These are phyloP conservation scores for Candida patagonica DNA, from an alignment of 805 yeast genomes.

Conservation along the genomic window DNA sequence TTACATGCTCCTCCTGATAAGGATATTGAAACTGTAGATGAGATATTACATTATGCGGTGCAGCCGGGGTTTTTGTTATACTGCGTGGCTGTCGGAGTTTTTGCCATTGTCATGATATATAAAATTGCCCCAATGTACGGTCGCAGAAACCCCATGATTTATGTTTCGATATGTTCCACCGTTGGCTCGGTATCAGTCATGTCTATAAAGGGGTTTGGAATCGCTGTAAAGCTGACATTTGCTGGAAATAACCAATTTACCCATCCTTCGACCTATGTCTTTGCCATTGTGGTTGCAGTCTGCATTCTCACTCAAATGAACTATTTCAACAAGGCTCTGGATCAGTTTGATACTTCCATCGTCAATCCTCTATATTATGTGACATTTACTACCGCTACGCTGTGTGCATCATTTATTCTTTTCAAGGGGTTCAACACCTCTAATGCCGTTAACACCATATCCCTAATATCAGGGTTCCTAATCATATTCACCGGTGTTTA, in stretches of 20 bases:
- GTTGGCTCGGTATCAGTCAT: slow-evolving; percentile 89
- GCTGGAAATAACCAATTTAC: slow-evolving; percentile 82
- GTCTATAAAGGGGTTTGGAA: slow-evolving; percentile 89
- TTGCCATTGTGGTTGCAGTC: slow-evolving; percentile 63
- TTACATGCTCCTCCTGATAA: slow-evolving; percentile 93
- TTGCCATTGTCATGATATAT: slow-evolving; percentile 71
- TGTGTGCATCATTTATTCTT: slow-evolving; percentile 75
- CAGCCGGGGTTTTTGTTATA: slow-evolving; percentile 65
- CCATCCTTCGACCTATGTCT: slow-evolving; percentile 74
- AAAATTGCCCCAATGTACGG: slow-evolving; percentile 78
- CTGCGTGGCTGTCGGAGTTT: slow-evolving; percentile 50
- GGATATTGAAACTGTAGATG: slow-evolving; percentile 81
- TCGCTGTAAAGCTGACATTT: slow-evolving; percentile 76
- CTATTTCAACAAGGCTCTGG: slow-evolving; percentile 86
- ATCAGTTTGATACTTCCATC: slow-evolving; percentile 85
- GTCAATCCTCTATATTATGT: slow-evolving; percentile 89
- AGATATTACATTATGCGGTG: slow-evolving; percentile 69
- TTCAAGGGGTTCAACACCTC: slow-evolving; percentile 84
- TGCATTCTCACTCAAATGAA: slow-evolving; percentile 90
- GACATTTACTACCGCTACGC: slow-evolving; percentile 80
- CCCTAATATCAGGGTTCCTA: slow-evolving; percentile 74
- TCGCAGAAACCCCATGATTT: slow-evolving; percentile 73
- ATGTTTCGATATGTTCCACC: slow-evolving; percentile 79
- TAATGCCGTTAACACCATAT: slow-evolving; percentile 67
- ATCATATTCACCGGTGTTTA: slow-evolving; percentile 85